These are phyloP conservation scores for Neurospora sp. DNA, from an alignment of 495 filamentous ascomycete species.

Conservation along the genomic window DNA sequence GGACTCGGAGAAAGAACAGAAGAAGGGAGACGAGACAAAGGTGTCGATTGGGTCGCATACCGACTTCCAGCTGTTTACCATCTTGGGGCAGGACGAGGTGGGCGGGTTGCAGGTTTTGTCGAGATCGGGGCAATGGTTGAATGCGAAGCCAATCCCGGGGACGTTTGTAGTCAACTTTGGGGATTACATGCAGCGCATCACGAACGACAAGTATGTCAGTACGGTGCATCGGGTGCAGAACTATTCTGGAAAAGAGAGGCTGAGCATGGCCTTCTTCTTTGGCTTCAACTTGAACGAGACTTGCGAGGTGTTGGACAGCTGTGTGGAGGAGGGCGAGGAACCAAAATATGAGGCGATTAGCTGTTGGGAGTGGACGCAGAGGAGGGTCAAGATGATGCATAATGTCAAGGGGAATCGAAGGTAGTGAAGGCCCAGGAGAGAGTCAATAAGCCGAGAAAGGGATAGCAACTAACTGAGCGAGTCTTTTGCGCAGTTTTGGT, in stretches of 20 bases:
- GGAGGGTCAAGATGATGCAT: constrained; percentile 21
- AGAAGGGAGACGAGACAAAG: neutral
- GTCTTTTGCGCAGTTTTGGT: no score
- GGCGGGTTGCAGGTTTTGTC: constrained; percentile 47
- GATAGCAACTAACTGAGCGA: no score
- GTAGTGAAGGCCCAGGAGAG: neutral
- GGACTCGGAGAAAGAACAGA: neutral
- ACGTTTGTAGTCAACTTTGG: constrained; percentile 59
- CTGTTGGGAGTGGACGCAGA: constrained; percentile 36
- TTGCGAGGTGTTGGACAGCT: constrained; percentile 41
- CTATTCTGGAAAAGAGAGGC: constrained; percentile 30
- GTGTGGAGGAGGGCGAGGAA: constrained; percentile 39
- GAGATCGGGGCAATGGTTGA: constrained; percentile 45
- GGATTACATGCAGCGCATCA: constrained; percentile 55
- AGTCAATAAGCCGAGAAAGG: no score
- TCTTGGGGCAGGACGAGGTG: constrained; percentile 44
- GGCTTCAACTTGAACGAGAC: constrained; percentile 38
- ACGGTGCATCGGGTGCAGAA: constrained; percentile 54
- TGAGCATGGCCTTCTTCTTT: constrained; percentile 54
- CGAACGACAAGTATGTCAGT: constrained; percentile 49
- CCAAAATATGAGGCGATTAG: constrained; percentile 47
- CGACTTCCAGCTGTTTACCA: constrained; percentile 51
- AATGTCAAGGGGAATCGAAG: neutral
- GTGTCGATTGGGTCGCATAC: constrained; percentile 48
- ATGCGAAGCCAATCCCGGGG: constrained; percentile 43